These are phyloP conservation scores for Cenchrus americanus DNA, from an alignment of 176 grass and related monocot genomes.

Conservation along the genomic window DNA sequence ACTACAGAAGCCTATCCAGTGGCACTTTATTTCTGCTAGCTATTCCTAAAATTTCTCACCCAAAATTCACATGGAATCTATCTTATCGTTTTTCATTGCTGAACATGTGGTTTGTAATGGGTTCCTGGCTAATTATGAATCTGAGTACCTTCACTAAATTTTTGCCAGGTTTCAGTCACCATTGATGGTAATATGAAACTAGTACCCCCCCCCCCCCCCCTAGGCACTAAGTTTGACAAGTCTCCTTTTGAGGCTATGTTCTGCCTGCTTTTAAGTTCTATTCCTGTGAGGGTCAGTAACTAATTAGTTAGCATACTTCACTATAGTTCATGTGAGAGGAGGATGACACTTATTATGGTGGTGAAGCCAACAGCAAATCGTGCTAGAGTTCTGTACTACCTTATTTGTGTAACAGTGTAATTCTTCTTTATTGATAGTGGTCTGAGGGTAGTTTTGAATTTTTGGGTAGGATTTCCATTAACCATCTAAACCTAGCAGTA, in stretches of 20 bases:
- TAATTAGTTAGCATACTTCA: conserved; percentile 13
- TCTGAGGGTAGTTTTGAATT: neutral
- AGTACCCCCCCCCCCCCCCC: neutral
- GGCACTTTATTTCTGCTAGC: neutral
- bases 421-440: neutral
- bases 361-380: neutral
- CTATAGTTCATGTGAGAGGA: conserved; percentile 6
- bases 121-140: neutral
- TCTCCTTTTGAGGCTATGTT: neutral
- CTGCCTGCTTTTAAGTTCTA: neutral
- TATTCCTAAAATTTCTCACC: neutral
- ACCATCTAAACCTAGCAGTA: neutral
- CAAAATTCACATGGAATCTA: neutral
- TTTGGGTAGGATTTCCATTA: neutral
- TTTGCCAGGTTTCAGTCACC: neutral
- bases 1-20: neutral
- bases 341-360: neutral
- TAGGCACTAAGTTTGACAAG: neutral
- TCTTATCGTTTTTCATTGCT: neutral
- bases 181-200: neutral
- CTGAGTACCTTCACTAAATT: neutral
- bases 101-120: neutral
- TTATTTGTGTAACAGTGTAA: neutral
- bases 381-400: neutral
- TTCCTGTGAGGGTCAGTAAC: conserved; percentile 1